Base-by-base conservation (phyloP, 2,329 filamentous ascomycete genomes). In the Tolypocladium cylindrosporum region DNA sequence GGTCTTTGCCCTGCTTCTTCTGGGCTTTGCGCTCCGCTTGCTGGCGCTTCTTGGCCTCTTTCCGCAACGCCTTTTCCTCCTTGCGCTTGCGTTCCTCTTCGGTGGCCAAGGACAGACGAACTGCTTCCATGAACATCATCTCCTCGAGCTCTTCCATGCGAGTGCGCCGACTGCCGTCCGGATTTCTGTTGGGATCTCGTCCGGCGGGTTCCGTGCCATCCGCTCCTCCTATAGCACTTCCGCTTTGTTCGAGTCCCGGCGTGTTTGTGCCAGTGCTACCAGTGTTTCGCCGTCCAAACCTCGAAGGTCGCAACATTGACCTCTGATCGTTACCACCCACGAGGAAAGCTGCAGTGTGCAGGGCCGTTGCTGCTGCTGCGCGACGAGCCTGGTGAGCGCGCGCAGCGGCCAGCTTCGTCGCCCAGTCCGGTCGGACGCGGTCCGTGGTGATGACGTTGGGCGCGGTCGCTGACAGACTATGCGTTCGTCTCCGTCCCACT, bases 51-150 rank as follows among this genome's bases (percentile, higher is more conserved):
- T 96, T 97, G 1, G 88, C 87, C 59, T 94, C 89, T 69, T 96
- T 97, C 9, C 71, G 67, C 16, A 70, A 51, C 6, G 67, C 68
- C 62, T 75, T 75, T 45, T 74, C 73, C 59, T 93, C 88, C 68
- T 90, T 94, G 53, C 83, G 87, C 64, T 91, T 89, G n/a, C 93
- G 83, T 48, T 97, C 93, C 67, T 97, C 93, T 70, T 99, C 94
- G 1, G 90, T 87, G 0, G 89, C 91, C n/a, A 99, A 77, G 54
- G 91, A 96, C 37, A 96, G 73, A 43, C 94, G 82, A 54, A 99
- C 95, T 0, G 94, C 94, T 71, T 99, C 94, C 80, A 94, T 91
- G 79, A 97, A 91, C 94, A 99, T 99, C 78, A 99, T 89, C 54
- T 96, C 93, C 70, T 99, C 94, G 0, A 97, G 80, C 64, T 97